Conservation (phyloP, 345 rosid species). For the Lepidium didymum region DNA sequence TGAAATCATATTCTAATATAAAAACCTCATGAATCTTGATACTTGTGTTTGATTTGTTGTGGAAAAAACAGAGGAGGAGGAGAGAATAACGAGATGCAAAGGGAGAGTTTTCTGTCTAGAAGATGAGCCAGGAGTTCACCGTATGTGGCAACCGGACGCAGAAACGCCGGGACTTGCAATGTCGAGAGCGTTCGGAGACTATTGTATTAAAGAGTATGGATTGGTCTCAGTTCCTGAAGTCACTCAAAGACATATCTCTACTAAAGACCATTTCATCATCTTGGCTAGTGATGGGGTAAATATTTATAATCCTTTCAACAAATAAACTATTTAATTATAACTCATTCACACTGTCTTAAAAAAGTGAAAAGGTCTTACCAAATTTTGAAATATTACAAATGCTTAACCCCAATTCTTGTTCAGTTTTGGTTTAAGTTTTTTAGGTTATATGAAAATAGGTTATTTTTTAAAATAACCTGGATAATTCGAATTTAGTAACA, state of each 20-base stretch:
- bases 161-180: slow-evolving; percentile 89
- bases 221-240: slow-evolving; percentile 87
- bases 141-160: slow-evolving; percentile 78
- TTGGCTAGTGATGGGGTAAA: slow-evolving; percentile 93
- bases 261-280: slow-evolving; percentile 70
- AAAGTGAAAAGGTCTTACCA: not conserved
- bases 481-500: no score
- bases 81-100: slow-evolving; percentile 59
- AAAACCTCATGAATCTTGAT: not conserved
- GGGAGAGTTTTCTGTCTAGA: slow-evolving; percentile 72
- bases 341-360: not conserved
- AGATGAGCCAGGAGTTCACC: slow-evolving; percentile 91
- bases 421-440: not conserved
- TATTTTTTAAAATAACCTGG: no score
- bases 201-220: slow-evolving; percentile 76
- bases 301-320: not conserved
- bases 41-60: not conserved
- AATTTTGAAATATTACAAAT: no score
- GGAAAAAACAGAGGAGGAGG: slow-evolving; percentile 62
- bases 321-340: not conserved
- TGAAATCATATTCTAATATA: not conserved
- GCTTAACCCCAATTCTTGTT: not conserved
- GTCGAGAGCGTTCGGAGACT: slow-evolving; percentile 98
- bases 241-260: slow-evolving; percentile 63
- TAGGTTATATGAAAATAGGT: no score